Conservation (phyloP, 2,329 filamentous ascomycete species). For the Neodidymelliopsis sp. region DNA sequence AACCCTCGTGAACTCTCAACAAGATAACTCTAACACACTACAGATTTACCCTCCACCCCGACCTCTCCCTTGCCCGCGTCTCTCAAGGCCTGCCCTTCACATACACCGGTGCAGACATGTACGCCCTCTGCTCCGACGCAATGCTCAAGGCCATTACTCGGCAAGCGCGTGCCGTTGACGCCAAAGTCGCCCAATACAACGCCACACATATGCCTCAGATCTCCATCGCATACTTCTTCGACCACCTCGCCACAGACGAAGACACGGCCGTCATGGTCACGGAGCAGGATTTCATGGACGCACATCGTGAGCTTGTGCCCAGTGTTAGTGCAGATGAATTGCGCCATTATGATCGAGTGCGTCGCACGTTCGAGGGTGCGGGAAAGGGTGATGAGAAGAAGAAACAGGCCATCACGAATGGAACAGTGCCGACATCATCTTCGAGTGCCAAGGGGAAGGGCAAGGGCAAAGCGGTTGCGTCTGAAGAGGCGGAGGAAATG, state of each 20-base stretch:
- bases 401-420: conserved; percentile 1
- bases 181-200: conserved; percentile 78
- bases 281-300: conserved; percentile 85
- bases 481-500: conserved; percentile 49
- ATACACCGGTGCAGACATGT: conserved; percentile 96
- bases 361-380: conserved; percentile 79
- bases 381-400: conserved; percentile 56
- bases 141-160: conserved; percentile 99
- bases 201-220: conserved; percentile 59
- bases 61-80: conserved; percentile 76
- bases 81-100: conserved; percentile 86
- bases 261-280: conserved; percentile 88
- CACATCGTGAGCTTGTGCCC: conserved; percentile 86
- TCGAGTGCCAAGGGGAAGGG: conserved; percentile 24
- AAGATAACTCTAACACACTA: conserved; percentile 6
- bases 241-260: conserved; percentile 82
- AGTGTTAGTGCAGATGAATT: conserved; percentile 93
- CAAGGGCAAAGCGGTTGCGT: conserved; percentile 39
- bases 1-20: background rate
- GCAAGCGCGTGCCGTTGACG: conserved; percentile 82
- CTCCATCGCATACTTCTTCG: conserved; percentile 93
- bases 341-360: conserved; percentile 85
- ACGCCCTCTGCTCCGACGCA: conserved; percentile 94
- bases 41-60: conserved; percentile 84
- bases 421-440: background rate